Base-by-base conservation (phyloP, 179 eudicot species). In the Patellifolia procumbens region DNA sequence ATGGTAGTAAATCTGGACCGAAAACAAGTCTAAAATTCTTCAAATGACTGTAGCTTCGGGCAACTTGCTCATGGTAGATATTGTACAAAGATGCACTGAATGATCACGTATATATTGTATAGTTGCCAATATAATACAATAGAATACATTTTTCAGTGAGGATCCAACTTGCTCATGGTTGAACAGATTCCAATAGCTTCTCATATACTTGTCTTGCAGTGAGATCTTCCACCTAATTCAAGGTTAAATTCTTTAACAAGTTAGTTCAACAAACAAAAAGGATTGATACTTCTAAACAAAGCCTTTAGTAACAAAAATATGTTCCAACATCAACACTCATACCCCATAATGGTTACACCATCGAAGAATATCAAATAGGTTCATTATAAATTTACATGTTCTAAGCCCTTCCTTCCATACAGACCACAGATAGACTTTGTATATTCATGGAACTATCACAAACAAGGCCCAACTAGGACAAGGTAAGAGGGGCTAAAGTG, bases 181-280 rank as follows among this genome's bases (percentile, higher is more conserved):
- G 86, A 83, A 85, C 86, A 66, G 86, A 84, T 69, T 85, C 88
- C 60, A 85, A 46, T 68, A 85, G 86, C 78, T 85, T 85, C 70
- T 85, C 88, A 31, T 85, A 85, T 37, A 85, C 86, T 81, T 85
- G 88, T 72, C 86, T 69, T 29, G 81, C 86, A 1, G 82, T 83
- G 13, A 85, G 79, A 78, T 85, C 88, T 70, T 85, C 88, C 81
- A 85, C 88, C 88, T 85, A 70, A 80, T 72, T 69, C 72, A 75
- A 59, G 59, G 67, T 61, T 16, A 4, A 17, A 28, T 52, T 73
- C 20, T 26, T 53, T 13, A 28, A 4, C 19, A 52, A n/a, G 39
- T 67, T 45, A 56, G 35, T 63, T 70, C 28, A 55, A 5, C 8
- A 35, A 10, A 12, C 17, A 11, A 29, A 68, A 17, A 22, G 29